phyloP scores from a whole-genome alignment of 2,329 filamentous ascomycete species.

The Colletotrichum sp. region DNA sequence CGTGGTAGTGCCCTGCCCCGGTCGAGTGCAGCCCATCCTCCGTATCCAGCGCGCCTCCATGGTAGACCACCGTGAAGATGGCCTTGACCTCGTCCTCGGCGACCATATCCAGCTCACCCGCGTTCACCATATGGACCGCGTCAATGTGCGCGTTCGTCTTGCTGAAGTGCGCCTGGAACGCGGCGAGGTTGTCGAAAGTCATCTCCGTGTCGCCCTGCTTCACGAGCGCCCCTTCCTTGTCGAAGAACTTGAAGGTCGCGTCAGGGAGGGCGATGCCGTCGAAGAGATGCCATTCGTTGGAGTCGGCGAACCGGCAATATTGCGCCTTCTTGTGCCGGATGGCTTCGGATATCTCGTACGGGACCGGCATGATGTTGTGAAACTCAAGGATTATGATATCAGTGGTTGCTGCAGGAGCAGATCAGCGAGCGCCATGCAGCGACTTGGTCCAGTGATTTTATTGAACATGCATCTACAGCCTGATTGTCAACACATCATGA shows the following conservation, averaged over 20 bases:
- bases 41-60: background rate
- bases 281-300: conserved; percentile 8
- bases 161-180: conserved; percentile 2
- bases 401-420: background rate
- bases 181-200: background rate
- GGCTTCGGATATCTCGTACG: conserved; percentile 11
- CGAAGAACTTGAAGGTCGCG: conserved; percentile 5
- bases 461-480: background rate
- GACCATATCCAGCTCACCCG: conserved; percentile 5
- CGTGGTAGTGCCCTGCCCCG: conserved; percentile 17
- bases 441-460: background rate
- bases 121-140: background rate
- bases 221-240: background rate
- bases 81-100: conserved; percentile 20
- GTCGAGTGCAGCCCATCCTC: background rate
- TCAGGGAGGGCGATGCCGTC: conserved; percentile 12
- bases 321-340: conserved; percentile 21
- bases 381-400: background rate
- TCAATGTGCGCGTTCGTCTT: background rate
- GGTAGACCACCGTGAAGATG: conserved; percentile 4
- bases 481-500: background rate
- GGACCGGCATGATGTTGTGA: background rate
- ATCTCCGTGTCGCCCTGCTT: background rate
- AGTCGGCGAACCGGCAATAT: conserved; percentile 22
- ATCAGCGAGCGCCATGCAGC: background rate